Percentiles rank a stretch among this genome's conserved stretches.
Evolutionary conservation across 2,329 filamentous ascomycete genomes (phyloP).

Genomic region (Sordariomycetes sp.): DNA sequence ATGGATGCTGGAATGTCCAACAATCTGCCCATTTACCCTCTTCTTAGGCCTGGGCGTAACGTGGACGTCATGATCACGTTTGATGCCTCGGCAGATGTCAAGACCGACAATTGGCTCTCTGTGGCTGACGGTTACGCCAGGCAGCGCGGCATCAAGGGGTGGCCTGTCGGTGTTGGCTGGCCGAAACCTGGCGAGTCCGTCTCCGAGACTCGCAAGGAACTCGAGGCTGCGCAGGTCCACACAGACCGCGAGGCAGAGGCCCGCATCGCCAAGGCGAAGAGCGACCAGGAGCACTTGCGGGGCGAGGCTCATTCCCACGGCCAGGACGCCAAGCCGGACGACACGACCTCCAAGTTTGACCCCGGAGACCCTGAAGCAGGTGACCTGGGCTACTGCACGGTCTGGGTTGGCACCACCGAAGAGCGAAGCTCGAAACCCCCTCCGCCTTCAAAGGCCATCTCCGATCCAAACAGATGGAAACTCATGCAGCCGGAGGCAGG

Average conservation of each 20-base stretch:
- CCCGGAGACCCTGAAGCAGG: conserved; percentile 34
- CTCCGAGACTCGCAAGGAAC: conserved; percentile 51
- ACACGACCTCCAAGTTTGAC: conserved; percentile 26
- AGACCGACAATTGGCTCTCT: conserved; percentile 91
- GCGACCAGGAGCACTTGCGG: conserved; percentile 26
- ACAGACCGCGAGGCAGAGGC: conserved; percentile 50
- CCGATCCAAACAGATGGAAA: conserved; percentile 57
- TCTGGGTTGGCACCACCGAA: conserved; percentile 84
- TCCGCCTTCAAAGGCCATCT: conserved; percentile 42
- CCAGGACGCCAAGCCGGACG: conserved; percentile 12
- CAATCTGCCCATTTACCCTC: conserved; percentile 90
- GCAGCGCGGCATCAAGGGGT: conserved; percentile 84
- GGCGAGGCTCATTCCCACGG: conserved; percentile 13
- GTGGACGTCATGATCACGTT: conserved; percentile 90
- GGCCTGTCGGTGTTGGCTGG: conserved; percentile 95
- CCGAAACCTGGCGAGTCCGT: conserved; percentile 53
- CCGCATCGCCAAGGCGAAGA: conserved; percentile 54
- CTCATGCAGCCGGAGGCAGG: conserved; percentile 68
- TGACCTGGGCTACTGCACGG: conserved; percentile 83
- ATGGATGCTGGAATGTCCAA: conserved; percentile 99
- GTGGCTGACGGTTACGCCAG: conserved; percentile 88
- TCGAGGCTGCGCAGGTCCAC: conserved; percentile 56
- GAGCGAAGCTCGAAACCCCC: conserved; percentile 56
- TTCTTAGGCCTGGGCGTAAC: conserved; percentile 78
- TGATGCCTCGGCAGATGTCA: conserved; percentile 88